These are phyloP conservation scores for Alternaria angustiovoidea DNA, from an alignment of 2,329 filamentous ascomycete species.

Conservation along the genomic window DNA sequence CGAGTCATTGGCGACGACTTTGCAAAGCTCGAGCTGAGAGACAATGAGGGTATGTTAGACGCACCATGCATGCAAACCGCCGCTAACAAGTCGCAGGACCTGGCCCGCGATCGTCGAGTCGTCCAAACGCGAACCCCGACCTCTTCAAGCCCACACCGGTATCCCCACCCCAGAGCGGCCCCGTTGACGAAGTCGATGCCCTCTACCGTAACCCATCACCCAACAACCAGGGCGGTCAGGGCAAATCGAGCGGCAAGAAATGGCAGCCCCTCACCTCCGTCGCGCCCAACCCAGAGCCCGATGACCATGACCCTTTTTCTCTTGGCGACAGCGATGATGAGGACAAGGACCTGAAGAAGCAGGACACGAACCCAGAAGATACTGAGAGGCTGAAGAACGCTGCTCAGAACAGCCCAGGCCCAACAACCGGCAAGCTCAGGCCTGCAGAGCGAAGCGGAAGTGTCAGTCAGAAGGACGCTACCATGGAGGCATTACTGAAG, in stretches of 20 bases:
- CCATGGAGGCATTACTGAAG: constrained; percentile 56
- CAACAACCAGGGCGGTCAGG: constrained; percentile 37
- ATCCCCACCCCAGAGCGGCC: constrained; percentile 62
- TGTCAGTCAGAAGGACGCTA: constrained; percentile 55
- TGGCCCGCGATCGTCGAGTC: constrained; percentile 63
- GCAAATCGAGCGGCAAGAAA: constrained; percentile 78
- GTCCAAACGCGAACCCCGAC: constrained; percentile 77
- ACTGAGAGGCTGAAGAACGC: constrained; percentile 60
- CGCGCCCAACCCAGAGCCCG: constrained; percentile 82
- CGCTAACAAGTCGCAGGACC: constrained; percentile 51
- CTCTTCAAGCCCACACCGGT: constrained; percentile 76
- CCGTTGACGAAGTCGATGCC: constrained; percentile 80
- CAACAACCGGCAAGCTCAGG: constrained; percentile 39
- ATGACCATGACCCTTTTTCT: constrained; percentile 92
- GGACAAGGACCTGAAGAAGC: constrained; percentile 71
- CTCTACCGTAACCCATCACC: constrained; percentile 66
- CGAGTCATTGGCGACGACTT: constrained; percentile 92
- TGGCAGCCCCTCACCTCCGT: constrained; percentile 94
- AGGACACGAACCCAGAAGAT: constrained; percentile 65
- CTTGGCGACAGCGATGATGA: constrained; percentile 94
- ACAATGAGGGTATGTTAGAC: constrained; percentile 62
- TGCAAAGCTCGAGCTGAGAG: constrained; percentile 68
- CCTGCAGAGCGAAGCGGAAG: constrained; percentile 54
- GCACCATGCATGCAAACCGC: neutral
- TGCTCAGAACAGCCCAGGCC: constrained; percentile 50